phyloP scores from a whole-genome alignment of 2,329 filamentous ascomycete genomes.

The Acephala macrosclerotiorum region DNA sequence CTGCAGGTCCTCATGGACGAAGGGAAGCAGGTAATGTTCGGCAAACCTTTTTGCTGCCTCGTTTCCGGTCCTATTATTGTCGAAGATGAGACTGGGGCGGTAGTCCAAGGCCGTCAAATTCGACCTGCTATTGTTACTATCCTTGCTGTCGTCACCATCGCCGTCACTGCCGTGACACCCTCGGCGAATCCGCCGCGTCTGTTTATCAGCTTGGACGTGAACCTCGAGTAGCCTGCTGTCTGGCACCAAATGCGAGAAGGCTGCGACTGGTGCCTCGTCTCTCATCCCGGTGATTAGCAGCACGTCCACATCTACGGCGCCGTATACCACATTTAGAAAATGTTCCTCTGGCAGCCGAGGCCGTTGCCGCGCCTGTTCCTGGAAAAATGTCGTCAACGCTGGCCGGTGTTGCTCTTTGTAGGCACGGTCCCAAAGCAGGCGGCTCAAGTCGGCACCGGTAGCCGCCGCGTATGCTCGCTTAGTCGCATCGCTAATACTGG shows the following conservation, averaged over 20 bases:
- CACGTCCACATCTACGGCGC: constrained; percentile 55
- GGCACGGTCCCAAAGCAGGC: constrained; percentile 58
- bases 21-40: constrained; percentile 47
- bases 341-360: constrained; percentile 53
- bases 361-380: constrained; percentile 50
- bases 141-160: constrained; percentile 27
- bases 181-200: constrained; percentile 49
- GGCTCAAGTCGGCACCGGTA: constrained; percentile 54
- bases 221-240: constrained; percentile 61
- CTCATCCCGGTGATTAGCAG: constrained; percentile 61
- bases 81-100: constrained; percentile 55
- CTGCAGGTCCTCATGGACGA: constrained; percentile 54
- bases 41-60: constrained; percentile 52
- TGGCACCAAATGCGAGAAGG: constrained; percentile 61
- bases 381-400: constrained; percentile 59
- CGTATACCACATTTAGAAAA: constrained; percentile 53
- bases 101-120: constrained; percentile 42
- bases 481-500: constrained; percentile 64
- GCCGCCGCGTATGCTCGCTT: constrained; percentile 63
- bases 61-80: constrained; percentile 56
- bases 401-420: constrained; percentile 69
- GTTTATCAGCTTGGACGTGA: constrained; percentile 50
- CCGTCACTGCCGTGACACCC: constrained; percentile 32
- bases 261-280: constrained; percentile 63
- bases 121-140: constrained; percentile 34